Base-by-base conservation (phyloP, 208 protist species). In the Trypanosoma avium region DNA sequence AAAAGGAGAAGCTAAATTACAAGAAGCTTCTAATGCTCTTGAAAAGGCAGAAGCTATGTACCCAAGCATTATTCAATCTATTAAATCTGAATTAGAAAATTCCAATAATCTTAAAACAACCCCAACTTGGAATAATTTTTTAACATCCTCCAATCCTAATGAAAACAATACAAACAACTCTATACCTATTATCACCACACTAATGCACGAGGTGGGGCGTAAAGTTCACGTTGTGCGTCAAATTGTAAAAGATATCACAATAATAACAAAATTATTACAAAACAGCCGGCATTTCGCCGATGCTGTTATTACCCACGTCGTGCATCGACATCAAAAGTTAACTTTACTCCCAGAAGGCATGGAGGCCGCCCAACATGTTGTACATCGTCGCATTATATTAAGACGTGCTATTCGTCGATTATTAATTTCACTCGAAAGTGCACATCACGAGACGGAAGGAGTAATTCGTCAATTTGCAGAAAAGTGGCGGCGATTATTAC, bases 311-410 rank as follows among this genome's bases (percentile, higher is more conserved):
- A 4, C 27, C 24, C 67, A 67, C 40, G 67, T 73, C 8, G 59
- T 73, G 38, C 59, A 67, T 9, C 58, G 17, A 30, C 59, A 73
- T 17, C 59, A 58, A 27, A 66, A 48, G 4, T 42, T 73, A 32
- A 45, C 43, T 29, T 35, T 48, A 2, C 67, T 73, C 33, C 67
- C 67, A 9, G 43, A 66, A 24, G 67, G 59, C 24, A 38, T 73
- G 33, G 59, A 67, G n/a, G 67, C 60, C 13, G 67, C 67, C 7
- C 36, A 26, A 35, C 35, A 53, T 13, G 47, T 73, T 30, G 17
- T 73, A 60, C 33, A 62, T 26, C 67, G 67, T 43, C 67, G 67
- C 1, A 62, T 73, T 9, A 49, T 67, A 58, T 46, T 73, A 29
- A 58, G 67, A 38, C 67, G 67, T 45, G 67, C 67, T 19, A 53